Base-by-base conservation (phyloP, 306 rosid genomes). In the Vigna angularis region DNA sequence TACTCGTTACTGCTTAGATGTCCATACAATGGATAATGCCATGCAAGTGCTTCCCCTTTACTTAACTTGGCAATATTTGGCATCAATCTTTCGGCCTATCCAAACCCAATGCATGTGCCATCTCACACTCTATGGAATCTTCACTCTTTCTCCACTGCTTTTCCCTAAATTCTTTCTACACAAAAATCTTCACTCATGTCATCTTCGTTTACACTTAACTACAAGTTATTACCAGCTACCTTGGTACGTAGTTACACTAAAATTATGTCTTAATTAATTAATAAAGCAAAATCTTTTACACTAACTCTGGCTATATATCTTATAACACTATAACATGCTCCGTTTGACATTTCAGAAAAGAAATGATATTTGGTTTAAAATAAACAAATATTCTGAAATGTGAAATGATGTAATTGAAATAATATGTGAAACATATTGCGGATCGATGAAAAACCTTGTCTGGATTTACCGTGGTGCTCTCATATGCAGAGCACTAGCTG, bases 51-150 rank as follows among this genome's bases (percentile, higher is more conserved):
- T 66, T 74, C 14, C 13, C 45, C 34, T 48, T 70, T 70, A 45
- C 49, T 72, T 66, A 61, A 36, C 62, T 42, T 32, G 72, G 55
- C 20, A 6, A 57, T 47, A 14, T 58, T 30, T 6, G 52, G 45
- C 26, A 5, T 62, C 61, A 26, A 48, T 17, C 66, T 50, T 38
- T 48, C 30, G 40, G 58, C 57, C 45, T 36, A 45, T 77, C 68
- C 75, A 11, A 51, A 77, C 24, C 38, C 74, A 84, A 64, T 66
- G 20, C 82, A 75, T 61, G 74, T 79, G 85, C 32, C 72, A 75
- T 77, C 59, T 81, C 74, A 55, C 81, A 24, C 20, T 75, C 14
- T 84, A 6, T 24, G 2, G 7, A 30, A 30, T 61, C 66, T 61
- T 30, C 1, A 26, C 9, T 26, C 64, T 10, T 12, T 16, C 9